phyloP scores from a whole-genome alignment of 176 grass and related monocot genomes.

The Hsuehochloa calcarea region DNA sequence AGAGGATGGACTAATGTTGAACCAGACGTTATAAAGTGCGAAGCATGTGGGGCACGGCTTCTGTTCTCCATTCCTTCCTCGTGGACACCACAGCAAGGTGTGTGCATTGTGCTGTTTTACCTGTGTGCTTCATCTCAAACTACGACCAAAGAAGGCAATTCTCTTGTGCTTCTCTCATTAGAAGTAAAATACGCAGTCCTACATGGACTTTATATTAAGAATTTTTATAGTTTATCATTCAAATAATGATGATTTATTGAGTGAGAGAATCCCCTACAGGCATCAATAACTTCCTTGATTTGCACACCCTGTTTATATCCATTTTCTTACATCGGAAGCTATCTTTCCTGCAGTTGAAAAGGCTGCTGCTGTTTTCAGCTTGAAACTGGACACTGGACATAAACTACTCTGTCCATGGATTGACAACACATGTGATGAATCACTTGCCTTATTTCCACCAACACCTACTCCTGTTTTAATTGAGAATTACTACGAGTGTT shows the following conservation, averaged over 20 bases:
- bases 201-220: constrained; percentile 4
- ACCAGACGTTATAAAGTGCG: constrained; percentile 83
- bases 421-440: constrained; percentile 94
- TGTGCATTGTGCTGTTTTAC: constrained; percentile 13
- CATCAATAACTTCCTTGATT: constrained; percentile 14
- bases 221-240: background rate
- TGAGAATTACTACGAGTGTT: constrained; percentile 61
- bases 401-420: constrained; percentile 96
- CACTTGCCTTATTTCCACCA: constrained; percentile 79
- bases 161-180: background rate
- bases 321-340: background rate
- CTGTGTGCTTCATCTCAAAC: background rate
- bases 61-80: constrained; percentile 87
- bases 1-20: constrained; percentile 95
- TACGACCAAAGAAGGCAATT: background rate
- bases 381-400: constrained; percentile 91
- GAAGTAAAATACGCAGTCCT: background rate
- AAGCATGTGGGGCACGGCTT: constrained; percentile 84
- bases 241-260: constrained; percentile 6
- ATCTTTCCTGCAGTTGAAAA: constrained; percentile 86
- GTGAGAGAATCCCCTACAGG: background rate
- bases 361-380: constrained; percentile 87
- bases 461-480: constrained; percentile 73
- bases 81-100: constrained; percentile 85
- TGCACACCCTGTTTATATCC: background rate